phyloP scores from a whole-genome alignment of 169 alveolate genomes.

The Eimeria necatrix region DNA sequence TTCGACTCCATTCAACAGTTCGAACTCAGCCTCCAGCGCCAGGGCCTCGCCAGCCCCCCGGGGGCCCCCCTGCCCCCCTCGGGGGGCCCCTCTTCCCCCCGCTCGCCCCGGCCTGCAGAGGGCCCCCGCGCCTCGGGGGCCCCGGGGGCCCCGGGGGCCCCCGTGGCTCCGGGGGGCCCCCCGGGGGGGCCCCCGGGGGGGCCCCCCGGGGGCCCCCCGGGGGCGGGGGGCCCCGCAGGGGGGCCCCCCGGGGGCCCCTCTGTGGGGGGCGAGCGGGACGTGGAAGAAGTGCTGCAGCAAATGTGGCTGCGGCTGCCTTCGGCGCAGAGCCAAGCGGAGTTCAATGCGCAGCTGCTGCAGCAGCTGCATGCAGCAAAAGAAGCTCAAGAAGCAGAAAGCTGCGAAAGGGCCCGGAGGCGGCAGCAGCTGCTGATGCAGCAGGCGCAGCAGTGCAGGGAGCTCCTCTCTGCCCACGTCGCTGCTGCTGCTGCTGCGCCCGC shows the following conservation, averaged over 20 bases:
- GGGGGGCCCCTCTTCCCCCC: too few relatives aligned
- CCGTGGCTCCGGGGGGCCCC: too few relatives aligned
- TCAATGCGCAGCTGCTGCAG: slow-evolving; percentile 7
- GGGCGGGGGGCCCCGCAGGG: too few relatives aligned
- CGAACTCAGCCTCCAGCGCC: slow-evolving; percentile 73
- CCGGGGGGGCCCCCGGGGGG: background rate
- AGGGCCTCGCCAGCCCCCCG: slow-evolving; percentile 21
- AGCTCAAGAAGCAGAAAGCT: slow-evolving; percentile 65
- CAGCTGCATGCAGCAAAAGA: slow-evolving; percentile 61
- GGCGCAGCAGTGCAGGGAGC: slow-evolving; percentile 32
- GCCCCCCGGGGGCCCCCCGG: too few relatives aligned
- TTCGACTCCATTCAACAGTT: slow-evolving; percentile 34
- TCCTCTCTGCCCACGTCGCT: slow-evolving; percentile 23
- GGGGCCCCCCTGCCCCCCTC: background rate
- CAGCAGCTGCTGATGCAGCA: slow-evolving; percentile 75
- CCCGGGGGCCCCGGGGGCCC: background rate
- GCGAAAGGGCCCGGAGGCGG: slow-evolving; percentile 48
- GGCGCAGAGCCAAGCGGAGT: background rate
- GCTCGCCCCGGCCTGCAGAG: too few relatives aligned
- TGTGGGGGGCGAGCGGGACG: background rate
- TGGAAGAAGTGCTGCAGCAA: slow-evolving; percentile 4
- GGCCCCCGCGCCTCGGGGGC: background rate
- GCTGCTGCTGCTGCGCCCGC: slow-evolving; percentile 30
- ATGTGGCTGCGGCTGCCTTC: slow-evolving; percentile 26
- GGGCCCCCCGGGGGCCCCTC: too few relatives aligned